Evolutionary conservation across 202 grass and related monocot genomes (phyloP).

Genomic region (Panicum virgatum): DNA sequence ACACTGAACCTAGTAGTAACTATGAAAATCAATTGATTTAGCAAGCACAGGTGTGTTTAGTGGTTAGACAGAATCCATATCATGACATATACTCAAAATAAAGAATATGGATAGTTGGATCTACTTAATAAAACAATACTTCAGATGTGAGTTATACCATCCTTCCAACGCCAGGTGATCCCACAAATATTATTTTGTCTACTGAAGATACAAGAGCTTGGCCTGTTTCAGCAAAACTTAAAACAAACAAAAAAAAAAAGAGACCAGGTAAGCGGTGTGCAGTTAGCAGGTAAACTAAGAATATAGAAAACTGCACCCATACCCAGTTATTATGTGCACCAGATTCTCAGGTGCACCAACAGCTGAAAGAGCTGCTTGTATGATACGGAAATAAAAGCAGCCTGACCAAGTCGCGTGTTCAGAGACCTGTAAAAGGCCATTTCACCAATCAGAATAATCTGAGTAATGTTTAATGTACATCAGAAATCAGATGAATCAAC

Average conservation of each 20-base stretch:
- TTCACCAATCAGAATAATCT: conserved; percentile 31
- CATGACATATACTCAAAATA: conserved; percentile 8
- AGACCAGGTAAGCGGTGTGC: conserved; percentile 8
- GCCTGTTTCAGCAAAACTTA: conserved; percentile 95
- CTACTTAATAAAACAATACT: conserved; percentile 24
- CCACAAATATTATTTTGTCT: conserved; percentile 99
- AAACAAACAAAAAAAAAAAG: conserved; percentile 5
- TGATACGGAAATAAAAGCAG: conserved; percentile 95
- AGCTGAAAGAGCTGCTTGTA: conserved; percentile 96
- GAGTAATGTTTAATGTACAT: neutral
- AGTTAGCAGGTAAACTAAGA: conserved; percentile 21
- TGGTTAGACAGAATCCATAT: conserved; percentile 11
- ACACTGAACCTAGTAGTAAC: neutral
- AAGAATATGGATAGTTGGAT: neutral
- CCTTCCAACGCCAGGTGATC: conserved; percentile 94
- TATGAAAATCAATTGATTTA: neutral
- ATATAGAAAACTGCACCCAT: conserved; percentile 22
- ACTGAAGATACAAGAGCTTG: conserved; percentile 96
- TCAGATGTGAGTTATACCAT: conserved; percentile 65
- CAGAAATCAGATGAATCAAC: conserved; percentile 5
- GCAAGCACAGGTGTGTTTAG: neutral
- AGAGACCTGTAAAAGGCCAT: conserved; percentile 63
- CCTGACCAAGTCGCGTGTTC: conserved; percentile 99
- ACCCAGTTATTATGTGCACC: conserved; percentile 98
- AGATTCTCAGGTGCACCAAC: conserved; percentile 95